phyloP scores from a whole-genome alignment of 441 rosid species.

The Gossypium gossypioides region DNA sequence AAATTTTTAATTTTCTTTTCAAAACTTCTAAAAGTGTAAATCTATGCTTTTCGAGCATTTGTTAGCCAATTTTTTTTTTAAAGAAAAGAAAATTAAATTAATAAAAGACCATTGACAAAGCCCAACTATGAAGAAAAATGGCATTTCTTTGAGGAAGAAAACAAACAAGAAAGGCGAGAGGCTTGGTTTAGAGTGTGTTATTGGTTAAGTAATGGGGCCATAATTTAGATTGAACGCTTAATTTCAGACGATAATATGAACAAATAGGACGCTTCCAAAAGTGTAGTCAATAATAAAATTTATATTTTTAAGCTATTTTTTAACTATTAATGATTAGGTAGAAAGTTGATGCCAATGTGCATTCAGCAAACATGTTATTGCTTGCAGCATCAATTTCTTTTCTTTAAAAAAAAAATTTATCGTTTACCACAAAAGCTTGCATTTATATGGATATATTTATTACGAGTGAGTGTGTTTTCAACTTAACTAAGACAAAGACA shows the following conservation, averaged over 20 bases:
- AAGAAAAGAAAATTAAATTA: no score
- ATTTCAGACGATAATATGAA: not conserved
- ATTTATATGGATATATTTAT: not conserved
- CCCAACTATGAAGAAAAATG: not conserved
- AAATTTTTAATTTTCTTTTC: no score
- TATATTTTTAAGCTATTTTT: not conserved
- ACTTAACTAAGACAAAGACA: conserved; percentile 13
- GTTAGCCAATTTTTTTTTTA: no score
- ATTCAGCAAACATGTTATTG: not conserved
- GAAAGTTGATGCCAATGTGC: not conserved
- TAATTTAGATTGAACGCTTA: not conserved
- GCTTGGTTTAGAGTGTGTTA: not conserved
- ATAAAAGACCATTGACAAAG: no score
- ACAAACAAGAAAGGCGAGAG: not conserved
- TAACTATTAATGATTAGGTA: not conserved
- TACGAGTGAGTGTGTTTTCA: not conserved
- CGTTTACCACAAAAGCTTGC: not conserved
- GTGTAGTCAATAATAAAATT: not conserved
- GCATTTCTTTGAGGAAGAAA: not conserved
- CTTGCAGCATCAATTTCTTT: not conserved
- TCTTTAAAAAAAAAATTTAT: not conserved
- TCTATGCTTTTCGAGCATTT: no score
- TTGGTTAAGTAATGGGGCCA: not conserved
- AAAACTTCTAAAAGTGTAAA: no score
- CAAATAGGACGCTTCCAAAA: conserved; percentile 10